Base-by-base conservation (phyloP, 2,329 filamentous ascomycete species). In the Xylariaceae sp. region DNA sequence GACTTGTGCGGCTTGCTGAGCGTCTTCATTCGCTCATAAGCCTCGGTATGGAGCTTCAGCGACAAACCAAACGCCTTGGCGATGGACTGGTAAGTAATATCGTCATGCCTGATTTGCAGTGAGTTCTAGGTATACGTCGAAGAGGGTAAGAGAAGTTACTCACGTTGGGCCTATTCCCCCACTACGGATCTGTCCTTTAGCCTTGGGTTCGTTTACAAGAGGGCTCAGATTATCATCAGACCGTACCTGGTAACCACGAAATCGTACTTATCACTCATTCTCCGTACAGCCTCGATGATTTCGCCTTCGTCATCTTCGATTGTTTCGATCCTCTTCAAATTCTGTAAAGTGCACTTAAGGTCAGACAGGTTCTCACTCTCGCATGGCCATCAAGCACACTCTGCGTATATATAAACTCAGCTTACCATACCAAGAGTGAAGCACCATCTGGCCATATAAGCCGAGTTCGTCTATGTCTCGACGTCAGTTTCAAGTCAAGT, bases 131-230 rank as follows among this genome's bases (percentile, higher is more conserved):
- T 16, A 50, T 16, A 44, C 31, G 11, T 47, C 19, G 6, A 8
- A 33, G 17, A 36, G 14, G 33, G 4, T n/a, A 14, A 43, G 29
- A 37, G 16, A n/a, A 11, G 23, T 6, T 55, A 75, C 87, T 79
- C 77, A 94, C 90, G 94, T 98, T 64, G 95, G 95, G 9, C 94
- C 94, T 70, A 99, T 98, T 26, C 95, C 94, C 65, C 95, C 94
- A 67, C 90, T 86, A 55, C 28, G 16, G 2, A 31, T 36, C 24
- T 8, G 36, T 36, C 4, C 34, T 24, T 58, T 45, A 59, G 51
- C 40, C 34, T 41, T 8, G 23, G n/a, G 33, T n/a, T 23, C 36
- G 14, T 24, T 40, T 40, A 21, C 34, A 33, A 53, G 31, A 11
- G 34, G 26, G 17, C n/a, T 14, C 14, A 14, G 4, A 26, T 44